A percentile compares a stretch with the other conserved stretches of the same genome.
Evolutionary conservation across 331 rosid genomes (phyloP).

Genomic region (Telfairia occidentalis): DNA sequence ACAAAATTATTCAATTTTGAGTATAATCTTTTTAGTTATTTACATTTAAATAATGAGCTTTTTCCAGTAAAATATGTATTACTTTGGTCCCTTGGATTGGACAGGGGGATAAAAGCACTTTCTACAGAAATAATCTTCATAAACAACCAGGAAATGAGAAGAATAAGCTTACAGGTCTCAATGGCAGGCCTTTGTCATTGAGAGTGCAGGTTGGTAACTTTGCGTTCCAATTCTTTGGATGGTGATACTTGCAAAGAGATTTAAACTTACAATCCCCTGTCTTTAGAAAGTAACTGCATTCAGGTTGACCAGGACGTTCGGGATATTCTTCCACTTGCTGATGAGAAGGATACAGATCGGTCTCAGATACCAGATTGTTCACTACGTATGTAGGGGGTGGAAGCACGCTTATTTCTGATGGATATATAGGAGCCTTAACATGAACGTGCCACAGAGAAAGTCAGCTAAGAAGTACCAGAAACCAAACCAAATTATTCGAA

Average conservation of each 20-base stretch:
- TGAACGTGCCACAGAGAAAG: slow-evolving; percentile 25
- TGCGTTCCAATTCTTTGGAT: slow-evolving; percentile 52
- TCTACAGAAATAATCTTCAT: background rate
- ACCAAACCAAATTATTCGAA: background rate
- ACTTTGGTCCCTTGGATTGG: background rate
- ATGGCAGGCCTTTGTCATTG: slow-evolving; percentile 88
- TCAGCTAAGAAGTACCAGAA: slow-evolving; percentile 10
- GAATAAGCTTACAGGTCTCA: slow-evolving; percentile 74
- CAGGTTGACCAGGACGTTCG: slow-evolving; percentile 91
- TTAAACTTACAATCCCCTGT: slow-evolving; percentile 86
- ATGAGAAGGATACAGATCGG: slow-evolving; percentile 40
- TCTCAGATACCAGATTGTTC: slow-evolving; percentile 42
- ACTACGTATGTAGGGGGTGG: slow-evolving; percentile 41
- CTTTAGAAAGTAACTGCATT: slow-evolving; percentile 73
- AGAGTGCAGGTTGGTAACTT: slow-evolving; percentile 35
- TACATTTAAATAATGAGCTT: no score
- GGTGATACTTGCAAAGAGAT: slow-evolving; percentile 83
- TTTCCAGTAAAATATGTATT: background rate
- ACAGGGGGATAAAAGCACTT: background rate
- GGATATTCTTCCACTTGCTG: slow-evolving; percentile 57
- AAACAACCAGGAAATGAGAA: slow-evolving; percentile 6
- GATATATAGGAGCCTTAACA: slow-evolving; percentile 56
- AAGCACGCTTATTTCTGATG: slow-evolving; percentile 50
- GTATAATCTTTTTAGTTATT: background rate
- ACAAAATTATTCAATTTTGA: background rate